Base-by-base conservation (phyloP, 1,284 basidiomycete genomes). In the Thelephora terrestris region DNA sequence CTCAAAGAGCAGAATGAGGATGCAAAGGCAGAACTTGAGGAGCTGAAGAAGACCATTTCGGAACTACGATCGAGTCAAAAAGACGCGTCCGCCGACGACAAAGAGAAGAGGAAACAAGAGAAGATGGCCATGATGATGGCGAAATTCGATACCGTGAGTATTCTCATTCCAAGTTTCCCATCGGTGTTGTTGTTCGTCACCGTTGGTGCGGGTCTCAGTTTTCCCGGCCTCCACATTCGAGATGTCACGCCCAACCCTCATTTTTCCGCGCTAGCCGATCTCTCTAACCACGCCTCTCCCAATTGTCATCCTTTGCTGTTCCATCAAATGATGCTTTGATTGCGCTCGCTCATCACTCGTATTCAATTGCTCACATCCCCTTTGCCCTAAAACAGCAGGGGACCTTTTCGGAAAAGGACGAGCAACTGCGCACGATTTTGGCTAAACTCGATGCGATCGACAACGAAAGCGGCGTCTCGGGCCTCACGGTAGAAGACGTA, bases 51-150 rank as follows among this genome's bases (percentile, higher is more conserved):
- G 63, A 79, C 82, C 58, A 81, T 94, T 52, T 71, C 79, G 24
- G 89, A 92, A 47, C 70, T 93, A 57, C 91, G 86, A 68, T 71
- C 73, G 23, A 76, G 80, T 25, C 88, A 93, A 66, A 92, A 90
- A 71, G 91, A 94, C 58, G 75, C 83, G 12, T 83, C 82, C 27
- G 79, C 81, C 21, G 95, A 97, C 65, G 95, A 95, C 63, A 98
- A 96, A 71, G 95, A 99, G 74, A 95, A 92, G 74, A 84, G 91
- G 66, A 99, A 98, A 69, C 93, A 96, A 60, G 95, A 98, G 71
- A 96, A 96, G 77, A 92, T 99, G 87, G 93, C 91, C n/a, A 75
- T 95, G 57, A 96, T 99, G 92, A 97, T 99, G 94, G 91, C 94
- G 53, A 95, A 96, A 67, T 96, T 99, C 60, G 94, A 94, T 70